Evolutionary conservation across 768 basidiomycete species (phyloP).

Genomic region (Suillus occidentalis): DNA sequence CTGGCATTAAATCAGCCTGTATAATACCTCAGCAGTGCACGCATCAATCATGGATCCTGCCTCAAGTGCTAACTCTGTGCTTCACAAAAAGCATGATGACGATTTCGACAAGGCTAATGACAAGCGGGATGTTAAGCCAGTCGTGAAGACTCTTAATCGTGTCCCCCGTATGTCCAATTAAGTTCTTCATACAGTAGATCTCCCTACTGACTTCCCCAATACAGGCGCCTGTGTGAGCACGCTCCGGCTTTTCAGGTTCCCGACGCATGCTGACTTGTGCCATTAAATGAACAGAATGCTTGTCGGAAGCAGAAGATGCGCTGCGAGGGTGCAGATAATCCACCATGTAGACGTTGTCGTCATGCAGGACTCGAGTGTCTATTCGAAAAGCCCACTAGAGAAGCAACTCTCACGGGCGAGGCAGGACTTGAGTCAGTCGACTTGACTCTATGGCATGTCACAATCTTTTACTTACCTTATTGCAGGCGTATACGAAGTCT

Average conservation of each 20-base stretch:
- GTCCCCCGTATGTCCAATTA: slow-evolving; percentile 70
- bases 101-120: slow-evolving; percentile 34
- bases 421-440: slow-evolving; percentile 80
- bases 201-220: background rate
- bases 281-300: slow-evolving; percentile 63
- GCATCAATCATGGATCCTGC: slow-evolving; percentile 20
- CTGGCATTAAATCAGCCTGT: slow-evolving; percentile 14
- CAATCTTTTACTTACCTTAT: slow-evolving; percentile 18
- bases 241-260: slow-evolving; percentile 11
- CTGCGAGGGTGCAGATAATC: slow-evolving; percentile 94
- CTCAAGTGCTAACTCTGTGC: slow-evolving; percentile 14
- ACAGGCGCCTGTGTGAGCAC: slow-evolving; percentile 77
- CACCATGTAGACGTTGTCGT: slow-evolving; percentile 92
- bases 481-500: slow-evolving; percentile 86
- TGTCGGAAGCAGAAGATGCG: slow-evolving; percentile 98
- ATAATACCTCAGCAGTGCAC: slow-evolving; percentile 2
- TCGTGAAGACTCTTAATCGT: slow-evolving; percentile 76
- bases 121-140: slow-evolving; percentile 73
- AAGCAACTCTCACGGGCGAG: slow-evolving; percentile 85
- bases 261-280: slow-evolving; percentile 19
- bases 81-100: slow-evolving; percentile 62
- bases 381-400: slow-evolving; percentile 90
- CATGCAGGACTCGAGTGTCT: slow-evolving; percentile 89
- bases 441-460: slow-evolving; percentile 3
- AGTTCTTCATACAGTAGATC: slow-evolving; percentile 14